Base-by-base conservation (phyloP, 1,139 yeast genomes). In the Spathaspora sp. region DNA sequence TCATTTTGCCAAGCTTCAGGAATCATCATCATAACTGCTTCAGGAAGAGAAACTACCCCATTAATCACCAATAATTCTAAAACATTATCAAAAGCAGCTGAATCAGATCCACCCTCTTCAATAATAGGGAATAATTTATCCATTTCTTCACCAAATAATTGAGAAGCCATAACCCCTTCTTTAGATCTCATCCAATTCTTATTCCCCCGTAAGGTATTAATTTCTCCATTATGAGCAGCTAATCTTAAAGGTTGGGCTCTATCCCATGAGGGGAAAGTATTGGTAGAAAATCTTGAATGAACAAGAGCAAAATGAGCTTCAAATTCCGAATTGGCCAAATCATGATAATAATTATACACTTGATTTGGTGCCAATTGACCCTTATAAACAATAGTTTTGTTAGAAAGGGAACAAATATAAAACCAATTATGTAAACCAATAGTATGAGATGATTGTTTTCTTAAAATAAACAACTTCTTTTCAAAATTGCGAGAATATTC, bases 141-240 rank as follows among this genome's bases (percentile, higher is more conserved):
- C 65, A 91, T 78, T 58, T 89, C 96, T 46, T 89, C 97, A 55
- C 96, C 97, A 65, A 93, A 91, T 51, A 89, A 77, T 50, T 81
- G 77, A 3, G 96, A 87, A 40, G 82, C 78, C 97, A 93, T 89
- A 43, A 91, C 89, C 72, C 98, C 98, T 74, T 93, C 99, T 70
- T 96, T 88, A 39, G 99, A 95, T 59, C 97, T 83, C 97, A 93
- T 91, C 98, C 98, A 93, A 69, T 93, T 93, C 71, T 90, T 93
- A 79, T 93, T 93, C 59, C 99, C 99, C 67, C 98, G 82, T 64
- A 93, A 76, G 39, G 99, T 91, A 71, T 93, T 93, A 67, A 93
- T 93, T 72, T 93, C 99, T 77, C 99, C 99, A 67, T 93, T 93
- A 73, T 93, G 99, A 39, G 99, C 99, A 36, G 96, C 91, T 86